phyloP scores from a whole-genome alignment of 2,329 filamentous ascomycete species.

The Zymoseptoria tritici region DNA sequence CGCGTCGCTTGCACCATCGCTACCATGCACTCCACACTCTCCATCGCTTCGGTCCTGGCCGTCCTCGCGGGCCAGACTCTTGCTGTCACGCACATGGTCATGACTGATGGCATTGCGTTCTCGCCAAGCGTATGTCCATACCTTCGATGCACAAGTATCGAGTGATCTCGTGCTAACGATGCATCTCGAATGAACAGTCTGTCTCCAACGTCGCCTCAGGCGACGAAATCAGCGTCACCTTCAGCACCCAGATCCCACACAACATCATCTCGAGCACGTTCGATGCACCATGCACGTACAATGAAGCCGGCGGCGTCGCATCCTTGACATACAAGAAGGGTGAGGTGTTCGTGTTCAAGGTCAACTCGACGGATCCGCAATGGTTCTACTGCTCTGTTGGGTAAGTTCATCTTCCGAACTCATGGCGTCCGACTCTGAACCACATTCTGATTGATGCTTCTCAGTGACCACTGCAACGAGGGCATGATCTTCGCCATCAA shows the following conservation, averaged over 20 bases:
- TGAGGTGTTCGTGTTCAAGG: constrained; percentile 4
- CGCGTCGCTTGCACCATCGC: too few species aligned
- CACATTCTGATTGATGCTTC: neutral
- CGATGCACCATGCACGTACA: constrained; percentile 3
- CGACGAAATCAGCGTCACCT: constrained; percentile 4
- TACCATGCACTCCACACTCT: constrained; percentile 5
- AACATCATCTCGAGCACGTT: constrained; percentile 4
- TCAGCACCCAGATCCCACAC: constrained; percentile 1
- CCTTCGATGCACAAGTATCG: too few species aligned
- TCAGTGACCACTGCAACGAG: constrained; percentile 3
- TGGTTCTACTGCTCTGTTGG: constrained; percentile 4
- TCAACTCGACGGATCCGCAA: constrained; percentile 5
- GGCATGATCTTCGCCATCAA: constrained; percentile 7
- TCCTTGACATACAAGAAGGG: constrained; percentile 3
- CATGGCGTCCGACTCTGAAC: neutral
- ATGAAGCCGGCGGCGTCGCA: constrained; percentile 1
- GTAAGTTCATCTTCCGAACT: neutral
- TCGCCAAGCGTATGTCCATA: neutral
- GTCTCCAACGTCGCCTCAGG: constrained; percentile 3
- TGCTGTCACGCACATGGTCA: constrained; percentile 4
- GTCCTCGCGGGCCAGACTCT: neutral
- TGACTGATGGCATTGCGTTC: neutral
- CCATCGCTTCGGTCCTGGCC: constrained; percentile 2
- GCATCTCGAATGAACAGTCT: neutral
- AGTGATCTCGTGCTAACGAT: neutral